Evolutionary conservation across 352 stramenopile species (phyloP).

Genomic region (Thraustotheca clavata): DNA sequence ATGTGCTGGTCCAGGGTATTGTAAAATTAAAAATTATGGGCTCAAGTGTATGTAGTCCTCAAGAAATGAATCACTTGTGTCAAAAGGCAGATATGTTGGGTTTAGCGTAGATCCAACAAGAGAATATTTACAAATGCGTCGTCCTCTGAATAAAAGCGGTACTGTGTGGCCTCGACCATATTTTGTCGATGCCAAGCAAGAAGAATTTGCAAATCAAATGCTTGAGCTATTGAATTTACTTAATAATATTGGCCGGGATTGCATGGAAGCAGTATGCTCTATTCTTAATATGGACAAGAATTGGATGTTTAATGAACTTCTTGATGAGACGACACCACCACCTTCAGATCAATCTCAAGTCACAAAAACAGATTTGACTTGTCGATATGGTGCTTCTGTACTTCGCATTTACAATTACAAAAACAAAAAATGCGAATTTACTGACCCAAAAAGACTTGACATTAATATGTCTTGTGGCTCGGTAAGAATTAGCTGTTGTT

Average conservation of each 20-base stretch:
- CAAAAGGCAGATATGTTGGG: conserved; percentile 57
- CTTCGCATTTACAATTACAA: conserved; percentile 78
- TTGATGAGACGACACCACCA: conserved; percentile 45
- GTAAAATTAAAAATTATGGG: neutral
- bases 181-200: conserved; percentile 38
- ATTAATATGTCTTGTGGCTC: conserved; percentile 62
- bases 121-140: conserved; percentile 70
- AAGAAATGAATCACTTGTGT: conserved; percentile 38
- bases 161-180: conserved; percentile 68
- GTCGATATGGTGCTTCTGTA: conserved; percentile 72
- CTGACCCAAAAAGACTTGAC: conserved; percentile 27
- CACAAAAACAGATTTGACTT: conserved; percentile 31
- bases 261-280: conserved; percentile 67
- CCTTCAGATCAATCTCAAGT: conserved; percentile 25
- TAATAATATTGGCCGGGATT: conserved; percentile 57
- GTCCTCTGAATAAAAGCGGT: conserved; percentile 49
- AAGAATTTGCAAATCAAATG: conserved; percentile 47
- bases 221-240: conserved; percentile 47
- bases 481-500: neutral
- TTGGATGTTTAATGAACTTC: conserved; percentile 56
- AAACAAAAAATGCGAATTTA: conserved; percentile 38
- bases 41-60: neutral
- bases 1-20: conserved; percentile 11
- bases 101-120: conserved; percentile 63
- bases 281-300: conserved; percentile 49